A percentile compares a stretch with the other conserved stretches of the same genome.
phyloP scores from a whole-genome alignment of 495 filamentous ascomycete genomes.

The Podospora anserina region DNA sequence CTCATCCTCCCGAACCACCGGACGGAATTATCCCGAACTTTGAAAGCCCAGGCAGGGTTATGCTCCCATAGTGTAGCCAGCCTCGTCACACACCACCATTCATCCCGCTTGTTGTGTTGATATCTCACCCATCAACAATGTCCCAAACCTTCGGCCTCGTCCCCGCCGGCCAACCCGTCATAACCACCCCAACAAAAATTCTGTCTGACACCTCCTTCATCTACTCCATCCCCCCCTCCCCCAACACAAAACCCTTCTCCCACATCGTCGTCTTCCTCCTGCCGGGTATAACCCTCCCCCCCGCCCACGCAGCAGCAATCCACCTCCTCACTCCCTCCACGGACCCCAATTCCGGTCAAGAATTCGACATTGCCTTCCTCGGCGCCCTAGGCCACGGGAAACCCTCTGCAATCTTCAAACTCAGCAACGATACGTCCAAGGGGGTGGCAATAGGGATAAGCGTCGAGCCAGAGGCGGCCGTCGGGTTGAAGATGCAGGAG shows the following conservation, averaged over 20 bases:
- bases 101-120: not conserved
- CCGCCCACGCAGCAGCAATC: constrained; percentile 77
- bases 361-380: constrained; percentile 51
- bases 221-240: constrained; percentile 41
- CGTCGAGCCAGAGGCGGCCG: constrained; percentile 68
- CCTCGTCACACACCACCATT: not conserved
- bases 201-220: constrained; percentile 41
- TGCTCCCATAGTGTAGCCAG: not conserved
- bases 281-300: constrained; percentile 70
- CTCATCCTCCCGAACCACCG: not conserved
- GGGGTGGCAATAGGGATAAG: constrained; percentile 72
- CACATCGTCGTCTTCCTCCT: constrained; percentile 89
- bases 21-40: not conserved
- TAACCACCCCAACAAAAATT: constrained; percentile 41
- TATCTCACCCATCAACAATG: constrained; percentile 20
- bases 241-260: constrained; percentile 49
- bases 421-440: constrained; percentile 42
- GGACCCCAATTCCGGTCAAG: constrained; percentile 52
- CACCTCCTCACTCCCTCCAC: constrained; percentile 61
- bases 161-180: constrained; percentile 49
- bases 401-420: constrained; percentile 81
- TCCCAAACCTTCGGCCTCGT: constrained; percentile 48
- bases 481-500: constrained; percentile 64
- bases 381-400: constrained; percentile 86
- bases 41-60: not conserved